Percentiles rank a stretch among this genome's conserved stretches.
Conservation (phyloP, 768 basidiomycete species). For the Pulveroboletus ravenelii region DNA sequence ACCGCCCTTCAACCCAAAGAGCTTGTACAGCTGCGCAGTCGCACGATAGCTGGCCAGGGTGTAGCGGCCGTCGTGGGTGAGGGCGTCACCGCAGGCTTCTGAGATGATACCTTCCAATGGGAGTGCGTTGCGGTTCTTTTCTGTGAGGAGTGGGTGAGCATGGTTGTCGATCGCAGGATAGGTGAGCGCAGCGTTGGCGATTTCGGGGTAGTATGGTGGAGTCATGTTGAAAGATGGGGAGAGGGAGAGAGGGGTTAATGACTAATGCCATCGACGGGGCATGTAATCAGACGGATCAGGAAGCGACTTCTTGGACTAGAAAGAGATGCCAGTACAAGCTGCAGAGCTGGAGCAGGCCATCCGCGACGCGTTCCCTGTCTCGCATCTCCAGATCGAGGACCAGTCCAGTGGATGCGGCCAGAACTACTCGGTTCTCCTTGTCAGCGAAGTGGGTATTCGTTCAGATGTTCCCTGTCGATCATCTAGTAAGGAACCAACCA, state of each 20-base stretch:
- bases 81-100: constrained; percentile 54
- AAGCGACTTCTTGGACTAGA: background rate
- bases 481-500: background rate
- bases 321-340: constrained; percentile 55
- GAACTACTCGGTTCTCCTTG: constrained; percentile 68
- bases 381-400: constrained; percentile 70
- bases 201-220: constrained; percentile 14
- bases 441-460: constrained; percentile 57
- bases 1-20: constrained; percentile 39
- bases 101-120: constrained; percentile 64
- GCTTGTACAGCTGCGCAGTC: constrained; percentile 45
- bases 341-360: constrained; percentile 58
- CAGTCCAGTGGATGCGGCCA: constrained; percentile 79
- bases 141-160: constrained; percentile 63
- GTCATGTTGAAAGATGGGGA: constrained; percentile 5
- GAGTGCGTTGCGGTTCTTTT: constrained; percentile 38
- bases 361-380: constrained; percentile 55
- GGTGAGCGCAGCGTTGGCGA: constrained; percentile 15
- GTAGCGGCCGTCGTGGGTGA: constrained; percentile 45
- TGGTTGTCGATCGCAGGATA: constrained; percentile 75
- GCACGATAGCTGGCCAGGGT: constrained; percentile 62
- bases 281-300: constrained; percentile 15
- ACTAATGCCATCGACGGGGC: background rate
- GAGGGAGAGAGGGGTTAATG: constrained; percentile 5
- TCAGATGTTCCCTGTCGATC: background rate